These are phyloP conservation scores for Chaetomium strumarium DNA, from an alignment of 2,329 filamentous ascomycete genomes.

Conservation along the genomic window DNA sequence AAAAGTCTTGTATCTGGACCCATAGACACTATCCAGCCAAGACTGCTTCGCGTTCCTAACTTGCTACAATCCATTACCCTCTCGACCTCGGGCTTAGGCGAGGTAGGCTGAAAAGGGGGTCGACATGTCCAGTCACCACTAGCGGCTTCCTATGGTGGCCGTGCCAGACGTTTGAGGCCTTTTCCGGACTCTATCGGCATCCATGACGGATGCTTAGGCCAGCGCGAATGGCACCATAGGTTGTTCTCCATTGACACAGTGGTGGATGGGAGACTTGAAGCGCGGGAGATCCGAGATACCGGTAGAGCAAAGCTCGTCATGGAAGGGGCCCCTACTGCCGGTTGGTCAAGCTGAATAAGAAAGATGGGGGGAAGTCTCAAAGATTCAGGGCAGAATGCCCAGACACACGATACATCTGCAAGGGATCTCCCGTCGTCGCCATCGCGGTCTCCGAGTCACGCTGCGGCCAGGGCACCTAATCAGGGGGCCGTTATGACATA, in stretches of 20 bases:
- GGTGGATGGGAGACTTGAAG: neutral
- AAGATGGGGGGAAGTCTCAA: neutral
- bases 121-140: conserved; percentile 2
- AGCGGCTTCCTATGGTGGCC: conserved; percentile 9
- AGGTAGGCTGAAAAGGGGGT: neutral
- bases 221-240: conserved; percentile 2
- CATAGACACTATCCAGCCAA: neutral
- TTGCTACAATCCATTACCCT: neutral
- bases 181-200: neutral
- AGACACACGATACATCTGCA: neutral
- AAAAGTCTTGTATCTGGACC: neutral
- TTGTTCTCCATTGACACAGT: neutral
- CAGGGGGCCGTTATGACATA: too few relatives aligned
- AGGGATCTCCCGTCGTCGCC: neutral
- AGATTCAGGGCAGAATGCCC: neutral
- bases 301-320: neutral
- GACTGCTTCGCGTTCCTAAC: neutral
- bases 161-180: neutral
- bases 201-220: conserved; percentile 2
- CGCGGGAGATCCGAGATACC: neutral
- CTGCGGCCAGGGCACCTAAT: too few relatives aligned
- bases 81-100: neutral
- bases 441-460: neutral
- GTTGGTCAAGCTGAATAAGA: neutral
- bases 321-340: neutral